Base-by-base conservation (phyloP, 441 rosid genomes). In the Viola pubescens region DNA sequence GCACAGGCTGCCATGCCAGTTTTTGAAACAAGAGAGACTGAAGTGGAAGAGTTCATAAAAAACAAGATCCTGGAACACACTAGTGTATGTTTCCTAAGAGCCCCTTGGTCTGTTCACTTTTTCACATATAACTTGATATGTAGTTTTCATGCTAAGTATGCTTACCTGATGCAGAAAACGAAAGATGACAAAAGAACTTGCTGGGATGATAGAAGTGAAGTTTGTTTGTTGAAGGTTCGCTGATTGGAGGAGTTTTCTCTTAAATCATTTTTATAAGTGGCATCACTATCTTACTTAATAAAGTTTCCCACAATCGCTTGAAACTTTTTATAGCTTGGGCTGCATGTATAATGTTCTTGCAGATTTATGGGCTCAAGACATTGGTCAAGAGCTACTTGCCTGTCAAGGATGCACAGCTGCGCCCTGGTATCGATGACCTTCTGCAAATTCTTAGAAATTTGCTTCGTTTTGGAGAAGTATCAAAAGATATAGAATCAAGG, bases 1-100 rank as follows among this genome's bases (percentile, higher is more conserved):
- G 97, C 99, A 38, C 89, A 91, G 81, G 86, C 89, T 67, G 99
- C 99, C 3, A 86, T 87, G 91, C 86, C 99, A 3, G 96, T 95
- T 72, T 95, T 89, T 68, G 99, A 95, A 75, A 95, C 99, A 60
- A 86, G 98, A 75, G 98, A 89, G 77, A 79, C 70, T 38, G 98
- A 95, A 75, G 79, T 91, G 67, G 85, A 77, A 62, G 95, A 89
- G 60, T 91, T 84, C 67, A 81, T 95, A 63, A 78, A 65, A 75
- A 81, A 67, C 89, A 81, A 89, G 66, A 95, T 95, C 75, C 82
- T 95, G 55, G 69, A 72, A 12, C 60, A 76, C 70, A 69, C 67
- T 70, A 75, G 73, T 78, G 98, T 89, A 91, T 70, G 90, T 52
- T 49, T 62, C 59, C 37, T 64, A 59, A 63, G 63, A 52, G 73